Conservation (phyloP, 73 alveolate species). For the Paraurostyla sp. region DNA sequence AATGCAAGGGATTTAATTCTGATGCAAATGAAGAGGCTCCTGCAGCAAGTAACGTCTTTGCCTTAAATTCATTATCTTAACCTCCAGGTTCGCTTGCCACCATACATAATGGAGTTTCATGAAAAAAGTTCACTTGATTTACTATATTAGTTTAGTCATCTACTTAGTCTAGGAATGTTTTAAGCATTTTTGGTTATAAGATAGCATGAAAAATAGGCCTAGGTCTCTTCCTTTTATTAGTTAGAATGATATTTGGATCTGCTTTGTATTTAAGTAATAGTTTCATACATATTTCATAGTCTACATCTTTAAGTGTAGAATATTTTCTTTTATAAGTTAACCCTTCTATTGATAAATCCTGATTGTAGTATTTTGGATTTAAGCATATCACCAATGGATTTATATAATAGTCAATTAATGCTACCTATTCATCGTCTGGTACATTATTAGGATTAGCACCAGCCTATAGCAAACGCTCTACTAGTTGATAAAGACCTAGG, state of each 20-base stretch:
- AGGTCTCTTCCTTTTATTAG: slow-evolving; percentile 25
- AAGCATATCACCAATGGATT: slow-evolving; percentile 15
- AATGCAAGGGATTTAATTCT: slow-evolving; percentile 40
- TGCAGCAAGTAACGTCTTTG: not conserved
- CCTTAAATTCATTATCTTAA: slow-evolving; percentile 42
- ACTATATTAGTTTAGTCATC: not conserved
- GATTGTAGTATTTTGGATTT: slow-evolving; percentile 11
- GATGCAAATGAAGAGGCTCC: slow-evolving; percentile 59
- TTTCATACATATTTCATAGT: slow-evolving; percentile 53
- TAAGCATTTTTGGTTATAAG: not conserved
- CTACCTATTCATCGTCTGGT: slow-evolving; percentile 2
- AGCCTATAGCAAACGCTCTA: slow-evolving; percentile 11
- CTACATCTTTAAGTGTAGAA: slow-evolving; percentile 39
- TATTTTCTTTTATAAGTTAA: not conserved
- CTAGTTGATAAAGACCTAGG: slow-evolving; percentile 41
- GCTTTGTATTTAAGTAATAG: slow-evolving; percentile 30
- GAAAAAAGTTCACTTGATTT: not conserved
- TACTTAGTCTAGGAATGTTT: not conserved
- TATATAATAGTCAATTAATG: slow-evolving; percentile 15
- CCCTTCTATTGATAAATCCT: slow-evolving; percentile 43
- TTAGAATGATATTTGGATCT: not conserved
- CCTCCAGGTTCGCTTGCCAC: slow-evolving; percentile 57
- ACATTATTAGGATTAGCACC: slow-evolving; percentile 53
- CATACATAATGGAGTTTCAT: slow-evolving; percentile 54
- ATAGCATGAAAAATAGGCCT: slow-evolving; percentile 49